Base-by-base conservation (phyloP, 2,329 filamentous ascomycete species). In the Claviceps capensis region DNA sequence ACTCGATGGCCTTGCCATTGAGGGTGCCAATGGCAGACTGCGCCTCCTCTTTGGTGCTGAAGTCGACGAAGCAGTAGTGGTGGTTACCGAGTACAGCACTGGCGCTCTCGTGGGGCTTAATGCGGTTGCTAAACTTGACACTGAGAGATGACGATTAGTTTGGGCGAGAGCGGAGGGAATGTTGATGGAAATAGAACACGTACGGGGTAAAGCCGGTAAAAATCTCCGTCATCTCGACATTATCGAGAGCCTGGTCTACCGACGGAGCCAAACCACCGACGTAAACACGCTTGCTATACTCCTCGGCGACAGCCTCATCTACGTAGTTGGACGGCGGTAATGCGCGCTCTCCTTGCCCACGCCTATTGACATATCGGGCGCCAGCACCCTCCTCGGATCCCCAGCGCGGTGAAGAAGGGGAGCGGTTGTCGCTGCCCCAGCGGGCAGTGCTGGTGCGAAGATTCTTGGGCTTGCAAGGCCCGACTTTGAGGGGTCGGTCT, bases 61-160 rank as follows among this genome's bases (percentile, higher is more conserved):
- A 74, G 58, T 85, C 80, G n/a, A 85, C 77, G 54, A 84, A 85
- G 58, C 79, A 78, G 63, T 80, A 84, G 65, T 83, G 76, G 60
- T 80, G 73, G 56, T 78, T 74, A 34, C 77, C 78, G 0, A 71
- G 67, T 42, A 70, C 69, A n/a, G 68, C 63, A 26, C 67, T 69
- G 53, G 72, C 82, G 60, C 65, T 78, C 60, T 69, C 79, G 61
- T 72, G 81, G 55, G 74, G 79, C 47, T 73, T 82, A 70, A 77
- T 83, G 17, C 73, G 67, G 57, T 76, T 76, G 57, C 73, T 69
- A 47, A 76, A 69, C 6, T 47, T 54, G 13, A 54, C 54, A 7
- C 62, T 64, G 30, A 14, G 22, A 26, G 2, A 6, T 6, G 30
- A 34, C 30, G 9, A 4, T 22, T 26, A 44, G 22, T 14, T 22